Conservation (phyloP, 768 basidiomycete species). For the Collybia mongolica region DNA sequence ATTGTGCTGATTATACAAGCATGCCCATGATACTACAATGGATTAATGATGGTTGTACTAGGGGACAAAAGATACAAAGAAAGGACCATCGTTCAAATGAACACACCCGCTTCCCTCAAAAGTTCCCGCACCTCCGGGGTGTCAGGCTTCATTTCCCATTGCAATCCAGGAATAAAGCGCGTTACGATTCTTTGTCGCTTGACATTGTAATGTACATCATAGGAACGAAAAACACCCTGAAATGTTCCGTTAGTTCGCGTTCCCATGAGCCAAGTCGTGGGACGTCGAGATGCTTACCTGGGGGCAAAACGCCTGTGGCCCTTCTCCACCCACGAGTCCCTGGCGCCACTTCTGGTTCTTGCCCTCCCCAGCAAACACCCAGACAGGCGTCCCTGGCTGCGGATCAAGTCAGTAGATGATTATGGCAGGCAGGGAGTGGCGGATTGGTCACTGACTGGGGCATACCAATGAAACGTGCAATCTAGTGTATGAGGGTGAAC, state of each 20-base stretch:
- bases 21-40: no score
- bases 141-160: slow-evolving; percentile 19
- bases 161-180: slow-evolving; percentile 12
- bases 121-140: slow-evolving; percentile 21
- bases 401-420: no score
- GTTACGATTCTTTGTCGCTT: slow-evolving; percentile 1
- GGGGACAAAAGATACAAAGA: no score
- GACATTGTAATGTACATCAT: slow-evolving; percentile 5
- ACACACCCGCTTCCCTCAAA: slow-evolving; percentile 11
- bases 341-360: slow-evolving; percentile 12
- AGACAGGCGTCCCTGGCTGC: slow-evolving; percentile 12
- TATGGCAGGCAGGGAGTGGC: no score
- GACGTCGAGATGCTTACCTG: neutral
- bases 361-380: slow-evolving; percentile 14
- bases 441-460: slow-evolving; percentile 5
- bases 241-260: neutral
- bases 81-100: neutral
- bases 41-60: no score
- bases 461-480: slow-evolving; percentile 18
- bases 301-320: neutral
- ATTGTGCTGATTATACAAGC: no score
- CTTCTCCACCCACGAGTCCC: slow-evolving; percentile 8
- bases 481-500: slow-evolving; percentile 20
- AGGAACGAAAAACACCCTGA: slow-evolving; percentile 14
- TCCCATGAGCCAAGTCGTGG: neutral